Evolutionary conservation across 169 alveolate species (phyloP).

Genomic region (Cystoisospora suis): DNA sequence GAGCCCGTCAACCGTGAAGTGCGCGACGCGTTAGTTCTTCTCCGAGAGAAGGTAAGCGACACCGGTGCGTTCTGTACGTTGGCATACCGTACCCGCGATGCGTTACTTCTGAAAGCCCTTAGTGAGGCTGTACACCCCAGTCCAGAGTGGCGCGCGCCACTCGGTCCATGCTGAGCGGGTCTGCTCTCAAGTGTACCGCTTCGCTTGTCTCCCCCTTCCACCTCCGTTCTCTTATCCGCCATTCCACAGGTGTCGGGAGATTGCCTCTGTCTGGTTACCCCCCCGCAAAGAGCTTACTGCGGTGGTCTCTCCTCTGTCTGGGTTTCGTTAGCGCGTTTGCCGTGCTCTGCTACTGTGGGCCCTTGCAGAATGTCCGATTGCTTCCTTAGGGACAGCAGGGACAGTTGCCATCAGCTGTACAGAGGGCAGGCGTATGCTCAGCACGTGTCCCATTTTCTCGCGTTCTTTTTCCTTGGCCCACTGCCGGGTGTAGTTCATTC

Average conservation of each 20-base stretch:
- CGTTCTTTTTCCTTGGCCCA: background rate
- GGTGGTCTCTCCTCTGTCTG: background rate
- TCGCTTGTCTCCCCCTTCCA: background rate
- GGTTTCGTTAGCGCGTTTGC: background rate
- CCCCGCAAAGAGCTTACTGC: background rate
- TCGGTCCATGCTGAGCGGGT: background rate
- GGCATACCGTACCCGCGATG: background rate
- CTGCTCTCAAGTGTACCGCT: background rate
- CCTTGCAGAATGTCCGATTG: background rate
- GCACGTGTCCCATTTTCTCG: background rate
- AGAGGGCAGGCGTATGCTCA: background rate
- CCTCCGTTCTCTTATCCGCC: background rate
- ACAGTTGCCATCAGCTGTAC: background rate
- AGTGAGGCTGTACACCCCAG: background rate
- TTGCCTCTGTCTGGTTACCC: background rate
- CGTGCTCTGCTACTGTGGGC: background rate
- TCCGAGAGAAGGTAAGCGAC: conserved; percentile 7
- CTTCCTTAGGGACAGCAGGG: background rate
- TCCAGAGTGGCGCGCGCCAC: background rate
- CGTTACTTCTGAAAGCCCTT: background rate
- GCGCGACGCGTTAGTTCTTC: conserved; percentile 17
- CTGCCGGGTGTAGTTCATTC: background rate
- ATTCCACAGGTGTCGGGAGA: too few relatives aligned
- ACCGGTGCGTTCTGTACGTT: background rate
- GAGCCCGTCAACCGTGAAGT: conserved; percentile 10